Evolutionary conservation across 2,329 filamentous ascomycete genomes (phyloP).

Genomic region (Lachnellula occidentalis): DNA sequence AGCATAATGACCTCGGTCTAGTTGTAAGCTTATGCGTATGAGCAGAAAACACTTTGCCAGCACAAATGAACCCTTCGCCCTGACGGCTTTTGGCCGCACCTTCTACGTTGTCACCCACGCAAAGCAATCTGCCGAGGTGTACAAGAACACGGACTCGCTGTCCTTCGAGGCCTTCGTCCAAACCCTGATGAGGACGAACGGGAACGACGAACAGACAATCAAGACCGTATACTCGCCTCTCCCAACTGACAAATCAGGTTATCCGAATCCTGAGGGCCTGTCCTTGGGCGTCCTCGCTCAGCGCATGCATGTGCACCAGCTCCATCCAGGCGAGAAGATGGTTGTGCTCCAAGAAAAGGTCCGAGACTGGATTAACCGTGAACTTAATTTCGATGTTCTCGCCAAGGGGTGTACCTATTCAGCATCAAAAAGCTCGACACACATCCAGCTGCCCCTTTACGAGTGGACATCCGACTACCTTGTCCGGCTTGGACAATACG

Average conservation of each 20-base stretch:
- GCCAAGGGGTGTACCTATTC: no score
- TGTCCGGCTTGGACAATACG: not conserved
- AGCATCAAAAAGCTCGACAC: not conserved
- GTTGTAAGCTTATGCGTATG: not conserved
- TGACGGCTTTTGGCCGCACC: not conserved
- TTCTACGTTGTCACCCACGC: not conserved
- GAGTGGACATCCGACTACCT: not conserved
- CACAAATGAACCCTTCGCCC: not conserved
- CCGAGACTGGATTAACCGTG: no score
- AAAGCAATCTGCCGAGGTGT: not conserved
- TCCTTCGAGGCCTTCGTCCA: not conserved
- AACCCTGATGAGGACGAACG: not conserved
- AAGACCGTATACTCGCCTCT: not conserved
- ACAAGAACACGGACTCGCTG: not conserved
- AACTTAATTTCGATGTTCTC: not conserved
- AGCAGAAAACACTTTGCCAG: not conserved
- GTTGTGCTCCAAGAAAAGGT: not conserved
- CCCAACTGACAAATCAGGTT: not conserved
- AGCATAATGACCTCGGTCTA: no score
- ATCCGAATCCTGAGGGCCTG: not conserved
- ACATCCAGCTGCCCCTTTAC: not conserved
- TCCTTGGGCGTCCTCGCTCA: not conserved
- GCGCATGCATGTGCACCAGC: not conserved
- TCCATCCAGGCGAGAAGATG: not conserved
- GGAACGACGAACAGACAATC: not conserved